A percentile compares a stretch with the other conserved stretches of the same genome.
These are phyloP conservation scores for Hypsizygus ulmarius DNA, from an alignment of 1,284 basidiomycete species.

Conservation along the genomic window DNA sequence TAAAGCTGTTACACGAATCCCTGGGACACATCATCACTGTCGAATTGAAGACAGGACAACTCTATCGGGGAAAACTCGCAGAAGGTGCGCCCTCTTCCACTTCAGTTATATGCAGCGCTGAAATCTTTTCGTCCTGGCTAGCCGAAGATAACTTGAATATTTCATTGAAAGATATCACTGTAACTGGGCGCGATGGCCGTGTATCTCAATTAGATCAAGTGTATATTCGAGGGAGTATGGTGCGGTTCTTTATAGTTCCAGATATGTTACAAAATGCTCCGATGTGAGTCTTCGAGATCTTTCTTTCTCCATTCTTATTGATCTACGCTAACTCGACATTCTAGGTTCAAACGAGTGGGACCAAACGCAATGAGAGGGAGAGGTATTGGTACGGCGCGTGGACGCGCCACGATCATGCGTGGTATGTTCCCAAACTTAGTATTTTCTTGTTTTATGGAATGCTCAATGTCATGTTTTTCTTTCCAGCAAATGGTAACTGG, in stretches of 20 bases:
- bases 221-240: slow-evolving; percentile 97
- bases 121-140: slow-evolving; percentile 35
- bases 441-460: neutral
- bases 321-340: slow-evolving; percentile 2
- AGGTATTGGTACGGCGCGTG: slow-evolving; percentile 97
- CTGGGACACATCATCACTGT: slow-evolving; percentile 97
- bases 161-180: slow-evolving; percentile 94
- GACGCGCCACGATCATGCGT: slow-evolving; percentile 94
- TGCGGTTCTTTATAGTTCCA: slow-evolving; percentile 98
- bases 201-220: slow-evolving; percentile 99
- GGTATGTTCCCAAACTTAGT: slow-evolving; percentile 46
- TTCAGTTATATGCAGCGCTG: slow-evolving; percentile 7
- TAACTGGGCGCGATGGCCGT: slow-evolving; percentile 96
- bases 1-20: slow-evolving; percentile 91
- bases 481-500: slow-evolving; percentile 59
- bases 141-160: slow-evolving; percentile 99
- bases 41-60: slow-evolving; percentile 95
- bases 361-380: slow-evolving; percentile 98
- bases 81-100: slow-evolving; percentile 62
- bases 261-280: slow-evolving; percentile 99
- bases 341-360: slow-evolving; percentile 97
- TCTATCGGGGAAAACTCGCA: slow-evolving; percentile 96
- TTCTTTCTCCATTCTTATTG: slow-evolving; percentile 2
- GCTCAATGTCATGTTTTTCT: slow-evolving; percentile 16
- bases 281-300: slow-evolving; percentile 65